These are phyloP conservation scores for Lipomyces starkeyi DNA, from an alignment of 805 yeast genomes.

Conservation along the genomic window DNA sequence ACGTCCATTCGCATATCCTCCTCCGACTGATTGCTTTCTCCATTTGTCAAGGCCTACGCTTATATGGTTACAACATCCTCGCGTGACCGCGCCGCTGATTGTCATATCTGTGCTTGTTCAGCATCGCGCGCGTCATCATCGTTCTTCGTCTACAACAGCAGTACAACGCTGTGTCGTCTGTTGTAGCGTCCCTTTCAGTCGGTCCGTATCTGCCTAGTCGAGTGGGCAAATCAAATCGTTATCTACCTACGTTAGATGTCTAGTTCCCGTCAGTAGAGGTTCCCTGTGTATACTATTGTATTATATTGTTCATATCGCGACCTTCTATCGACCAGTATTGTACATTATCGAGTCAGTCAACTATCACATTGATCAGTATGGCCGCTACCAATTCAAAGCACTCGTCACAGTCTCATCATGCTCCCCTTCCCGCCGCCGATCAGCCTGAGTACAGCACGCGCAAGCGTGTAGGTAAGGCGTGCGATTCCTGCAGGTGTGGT, in stretches of 20 bases:
- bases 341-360: not conserved
- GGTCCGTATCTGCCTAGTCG: not conserved
- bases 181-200: not conserved
- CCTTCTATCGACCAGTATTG: not conserved
- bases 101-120: constrained; percentile 3
- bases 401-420: constrained; percentile 2
- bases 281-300: not conserved
- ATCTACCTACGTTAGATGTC: not conserved
- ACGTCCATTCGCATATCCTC: not conserved
- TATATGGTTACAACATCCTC: not conserved
- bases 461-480: constrained; percentile 56
- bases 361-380: not conserved
- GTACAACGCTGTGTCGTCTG: not conserved
- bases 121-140: not conserved
- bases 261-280: not conserved
- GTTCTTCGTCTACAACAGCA: not conserved
- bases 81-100: constrained; percentile 7
- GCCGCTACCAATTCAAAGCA: not conserved
- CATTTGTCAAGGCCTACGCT: not conserved
- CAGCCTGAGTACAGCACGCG: constrained; percentile 35
- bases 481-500: constrained; percentile 53
- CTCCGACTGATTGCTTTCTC: not conserved
- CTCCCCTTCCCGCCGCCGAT: constrained; percentile 20
- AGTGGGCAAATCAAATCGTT: not conserved
- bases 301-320: not conserved